Evolutionary conservation across 495 filamentous ascomycete species (phyloP).

Genomic region (Schizothecium vesticola): DNA sequence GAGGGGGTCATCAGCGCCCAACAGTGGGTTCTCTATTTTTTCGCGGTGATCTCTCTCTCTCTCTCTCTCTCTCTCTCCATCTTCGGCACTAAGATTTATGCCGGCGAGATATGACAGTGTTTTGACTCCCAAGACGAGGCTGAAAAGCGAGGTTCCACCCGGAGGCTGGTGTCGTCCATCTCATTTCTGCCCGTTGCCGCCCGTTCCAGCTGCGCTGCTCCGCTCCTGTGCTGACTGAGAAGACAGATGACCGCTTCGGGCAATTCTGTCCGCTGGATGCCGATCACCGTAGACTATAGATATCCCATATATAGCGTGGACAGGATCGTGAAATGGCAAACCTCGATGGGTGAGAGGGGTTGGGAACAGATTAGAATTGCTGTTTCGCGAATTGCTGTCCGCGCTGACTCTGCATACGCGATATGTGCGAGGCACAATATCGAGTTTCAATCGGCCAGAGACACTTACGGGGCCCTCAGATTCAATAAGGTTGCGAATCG

Average conservation of each 20-base stretch:
- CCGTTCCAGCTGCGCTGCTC: background rate
- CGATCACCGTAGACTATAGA: background rate
- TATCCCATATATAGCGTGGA: background rate
- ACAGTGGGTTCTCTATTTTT: background rate
- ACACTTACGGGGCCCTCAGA: background rate
- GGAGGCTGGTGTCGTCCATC: background rate
- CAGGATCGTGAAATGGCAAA: background rate
- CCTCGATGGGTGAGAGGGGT: too few species aligned
- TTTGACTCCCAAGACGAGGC: background rate
- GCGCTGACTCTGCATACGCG: too few species aligned
- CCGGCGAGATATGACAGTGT: background rate
- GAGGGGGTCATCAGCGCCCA: background rate
- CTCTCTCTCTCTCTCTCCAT: background rate
- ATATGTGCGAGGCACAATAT: too few species aligned
- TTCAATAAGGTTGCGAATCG: background rate
- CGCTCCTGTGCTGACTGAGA: background rate
- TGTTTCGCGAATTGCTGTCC: too few species aligned
- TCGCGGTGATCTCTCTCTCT: background rate
- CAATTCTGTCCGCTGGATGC: background rate
- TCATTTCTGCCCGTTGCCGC: background rate
- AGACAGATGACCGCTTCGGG: background rate
- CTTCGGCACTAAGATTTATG: background rate
- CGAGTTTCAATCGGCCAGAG: background rate
- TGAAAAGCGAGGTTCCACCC: background rate
- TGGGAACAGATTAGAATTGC: background rate